Evolutionary conservation across 129 eudicot species (phyloP).

Genomic region (Centella asiatica): DNA sequence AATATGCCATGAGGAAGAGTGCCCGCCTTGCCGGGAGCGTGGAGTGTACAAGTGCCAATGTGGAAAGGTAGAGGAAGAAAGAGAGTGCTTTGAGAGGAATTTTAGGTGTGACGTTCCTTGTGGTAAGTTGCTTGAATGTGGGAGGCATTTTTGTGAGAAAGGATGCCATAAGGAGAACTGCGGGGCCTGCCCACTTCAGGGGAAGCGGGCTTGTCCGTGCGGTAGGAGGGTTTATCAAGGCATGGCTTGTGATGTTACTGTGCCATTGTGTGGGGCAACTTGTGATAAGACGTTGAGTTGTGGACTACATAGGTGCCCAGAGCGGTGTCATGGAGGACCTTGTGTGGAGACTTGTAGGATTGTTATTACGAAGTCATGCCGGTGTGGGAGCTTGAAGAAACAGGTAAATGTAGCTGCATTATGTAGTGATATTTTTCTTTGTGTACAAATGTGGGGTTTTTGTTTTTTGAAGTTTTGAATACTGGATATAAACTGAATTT

Average conservation of each 20-base stretch:
- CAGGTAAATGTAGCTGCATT: conserved; percentile 43
- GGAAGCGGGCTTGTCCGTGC: conserved; percentile 76
- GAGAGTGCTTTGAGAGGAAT: conserved; percentile 65
- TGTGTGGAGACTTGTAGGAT: conserved; percentile 78
- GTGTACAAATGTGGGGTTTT: neutral
- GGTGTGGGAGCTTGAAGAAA: conserved; percentile 94
- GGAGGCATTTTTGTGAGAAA: conserved; percentile 68
- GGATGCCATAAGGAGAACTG: conserved; percentile 90
- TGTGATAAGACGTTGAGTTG: conserved; percentile 81
- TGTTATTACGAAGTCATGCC: conserved; percentile 63
- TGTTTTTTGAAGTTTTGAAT: neutral
- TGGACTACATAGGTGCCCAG: conserved; percentile 80
- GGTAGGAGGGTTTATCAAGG: conserved; percentile 80
- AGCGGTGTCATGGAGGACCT: conserved; percentile 79
- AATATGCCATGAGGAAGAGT: conserved; percentile 69
- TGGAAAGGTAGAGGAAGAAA: conserved; percentile 53
- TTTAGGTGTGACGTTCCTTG: conserved; percentile 69
- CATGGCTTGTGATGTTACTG: conserved; percentile 83
- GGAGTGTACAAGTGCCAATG: conserved; percentile 61
- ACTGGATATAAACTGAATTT: conserved; percentile 33
- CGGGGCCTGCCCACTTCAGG: conserved; percentile 77
- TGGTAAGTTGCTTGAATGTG: conserved; percentile 56
- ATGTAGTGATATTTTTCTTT: neutral
- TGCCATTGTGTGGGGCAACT: conserved; percentile 81
- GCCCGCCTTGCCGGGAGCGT: conserved; percentile 63